A percentile compares a stretch with the other conserved stretches of the same genome.
phyloP scores from a whole-genome alignment of 2,329 filamentous ascomycete genomes.

The Acrodontium crateriforme region DNA sequence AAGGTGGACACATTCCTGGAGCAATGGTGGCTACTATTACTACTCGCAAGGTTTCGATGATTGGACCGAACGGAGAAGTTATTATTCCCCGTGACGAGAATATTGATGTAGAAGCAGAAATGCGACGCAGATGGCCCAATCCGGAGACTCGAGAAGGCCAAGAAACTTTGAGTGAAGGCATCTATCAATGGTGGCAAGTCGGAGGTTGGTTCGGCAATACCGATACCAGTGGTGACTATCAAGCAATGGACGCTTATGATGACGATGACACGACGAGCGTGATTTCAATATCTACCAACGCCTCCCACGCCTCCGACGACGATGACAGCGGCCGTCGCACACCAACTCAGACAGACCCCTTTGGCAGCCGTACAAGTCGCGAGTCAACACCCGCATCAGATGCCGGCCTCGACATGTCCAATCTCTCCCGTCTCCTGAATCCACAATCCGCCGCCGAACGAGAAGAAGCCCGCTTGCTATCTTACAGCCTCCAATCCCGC shows the following conservation, averaged over 20 bases:
- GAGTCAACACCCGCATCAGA: conserved; percentile 45
- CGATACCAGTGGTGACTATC: conserved; percentile 70
- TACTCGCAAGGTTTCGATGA: conserved; percentile 41
- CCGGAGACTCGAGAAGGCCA: conserved; percentile 33
- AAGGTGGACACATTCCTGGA: too few relatives aligned
- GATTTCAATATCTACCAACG: conserved; percentile 46
- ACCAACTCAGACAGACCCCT: conserved; percentile 56
- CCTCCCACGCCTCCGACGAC: conserved; percentile 31
- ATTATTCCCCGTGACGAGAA: conserved; percentile 46
- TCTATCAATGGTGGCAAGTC: conserved; percentile 74
- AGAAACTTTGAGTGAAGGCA: conserved; percentile 52
- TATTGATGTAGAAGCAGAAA: conserved; percentile 70
- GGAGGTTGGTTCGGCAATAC: conserved; percentile 76
- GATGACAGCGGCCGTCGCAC: conserved; percentile 48
- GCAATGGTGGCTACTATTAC: too few relatives aligned
- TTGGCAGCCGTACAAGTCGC: conserved; percentile 21
- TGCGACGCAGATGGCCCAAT: conserved; percentile 44
- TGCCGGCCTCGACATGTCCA: conserved; percentile 13
- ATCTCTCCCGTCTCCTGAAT: conserved; percentile 67
- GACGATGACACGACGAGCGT: conserved; percentile 65
- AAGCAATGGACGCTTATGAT: conserved; percentile 39
- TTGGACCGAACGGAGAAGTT: conserved; percentile 37
- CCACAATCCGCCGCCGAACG: conserved; percentile 64
- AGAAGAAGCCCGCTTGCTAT: conserved; percentile 66
- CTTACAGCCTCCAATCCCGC: conserved; percentile 60